Base-by-base conservation (phyloP, 768 basidiomycete species). In the Podaxis rugospora region DNA sequence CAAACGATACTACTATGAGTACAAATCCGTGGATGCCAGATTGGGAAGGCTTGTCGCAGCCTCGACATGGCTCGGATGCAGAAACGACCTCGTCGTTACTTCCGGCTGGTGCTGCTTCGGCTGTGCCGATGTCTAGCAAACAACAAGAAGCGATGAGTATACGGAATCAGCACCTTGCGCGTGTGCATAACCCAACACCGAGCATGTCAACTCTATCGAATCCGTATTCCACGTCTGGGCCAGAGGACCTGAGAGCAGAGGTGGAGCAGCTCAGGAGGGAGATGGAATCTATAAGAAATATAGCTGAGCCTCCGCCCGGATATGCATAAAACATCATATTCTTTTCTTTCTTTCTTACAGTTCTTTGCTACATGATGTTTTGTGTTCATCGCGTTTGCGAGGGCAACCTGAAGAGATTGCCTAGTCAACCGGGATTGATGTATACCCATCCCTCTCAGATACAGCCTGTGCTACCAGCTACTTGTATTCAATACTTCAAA, bases 261-360 rank as follows among this genome's bases (percentile, higher is more conserved):
- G 62, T 63, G 1, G 36, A 54, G 16, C 44, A 59, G 35, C 52
- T 63, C 4, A 44, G 62, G 44, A 58, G 62, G 21, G 57, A 63
- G 42, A 63, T 63, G 62, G 52, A 58, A 10, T 36, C 57, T 27
- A 58, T 58, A n/a, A 23, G 57, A 21, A 7, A 51, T 18, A 25
- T 58, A 13, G 25, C 49, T 14, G 49, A 51, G 27, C 49, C 57
- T 10, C 57, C 57, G 23, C 57, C 57, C 6, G 23, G 21, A 5
- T 59, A 59, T 32, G 14, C 27, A 9, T 58, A 14, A 50, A 50
- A 35, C 4, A 40, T n/a, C 39, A n/a, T 16, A n/a, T 14, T 16
- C 5, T 40, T 40, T 14, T 16, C 5, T 40, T 40, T 40, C 11
- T 4, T 32, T 32, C 32, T 32, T 9, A 32, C 32, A 28, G 32